Evolutionary conservation across 2,329 filamentous ascomycete genomes (phyloP).

Genomic region (Alternaria tenuissima): DNA sequence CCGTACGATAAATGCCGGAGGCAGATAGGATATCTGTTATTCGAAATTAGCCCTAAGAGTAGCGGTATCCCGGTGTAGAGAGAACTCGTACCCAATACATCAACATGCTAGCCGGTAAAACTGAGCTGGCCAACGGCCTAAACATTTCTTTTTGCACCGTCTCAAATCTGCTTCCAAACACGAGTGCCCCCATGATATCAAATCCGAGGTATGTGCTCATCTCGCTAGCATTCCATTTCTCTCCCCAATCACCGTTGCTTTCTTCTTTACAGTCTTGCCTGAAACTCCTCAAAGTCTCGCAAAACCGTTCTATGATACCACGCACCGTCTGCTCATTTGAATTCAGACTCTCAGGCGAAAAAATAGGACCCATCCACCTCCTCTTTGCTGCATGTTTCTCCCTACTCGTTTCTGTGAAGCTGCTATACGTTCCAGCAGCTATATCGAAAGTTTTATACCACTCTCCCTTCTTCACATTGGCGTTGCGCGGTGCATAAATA

Average conservation of each 20-base stretch:
- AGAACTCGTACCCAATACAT: constrained; percentile 33
- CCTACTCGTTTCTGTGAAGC: constrained; percentile 52
- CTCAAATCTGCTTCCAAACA: constrained; percentile 48
- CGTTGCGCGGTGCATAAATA: constrained; percentile 43
- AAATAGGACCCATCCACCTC: constrained; percentile 53
- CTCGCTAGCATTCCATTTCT: constrained; percentile 51
- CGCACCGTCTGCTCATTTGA: constrained; percentile 52
- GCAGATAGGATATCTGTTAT: not conserved
- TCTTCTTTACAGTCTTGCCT: not conserved
- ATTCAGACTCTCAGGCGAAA: constrained; percentile 51
- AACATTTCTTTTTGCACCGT: constrained; percentile 45
- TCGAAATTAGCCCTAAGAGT: constrained; percentile 15
- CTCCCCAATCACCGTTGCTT: constrained; percentile 42
- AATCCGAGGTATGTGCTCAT: constrained; percentile 53
- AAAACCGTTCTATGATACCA: constrained; percentile 48
- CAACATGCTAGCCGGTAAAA: constrained; percentile 30
- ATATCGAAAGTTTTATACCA: constrained; percentile 57
- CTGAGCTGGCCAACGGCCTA: constrained; percentile 33
- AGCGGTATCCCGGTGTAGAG: constrained; percentile 20
- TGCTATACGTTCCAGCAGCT: constrained; percentile 50
- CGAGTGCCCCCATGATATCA: constrained; percentile 58
- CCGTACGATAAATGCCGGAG: constrained; percentile 23
- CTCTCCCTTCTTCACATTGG: constrained; percentile 56
- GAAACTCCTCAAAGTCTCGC: constrained; percentile 24
- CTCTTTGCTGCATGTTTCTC: constrained; percentile 53